These are phyloP conservation scores for Plasmodium vivax DNA, from an alignment of 169 alveolate species.

Conservation along the genomic window DNA sequence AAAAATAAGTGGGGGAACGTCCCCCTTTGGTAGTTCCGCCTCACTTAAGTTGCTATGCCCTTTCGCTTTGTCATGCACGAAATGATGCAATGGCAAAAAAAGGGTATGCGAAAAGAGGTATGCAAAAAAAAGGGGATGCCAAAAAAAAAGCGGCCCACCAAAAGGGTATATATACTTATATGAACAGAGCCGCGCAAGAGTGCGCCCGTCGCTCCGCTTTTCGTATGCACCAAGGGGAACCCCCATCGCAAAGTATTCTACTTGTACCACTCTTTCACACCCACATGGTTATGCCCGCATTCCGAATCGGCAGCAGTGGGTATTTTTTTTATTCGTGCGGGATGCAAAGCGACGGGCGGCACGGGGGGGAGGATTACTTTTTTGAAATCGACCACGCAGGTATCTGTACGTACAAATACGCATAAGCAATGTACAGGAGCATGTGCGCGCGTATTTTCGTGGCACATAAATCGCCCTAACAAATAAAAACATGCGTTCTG, in stretches of 20 bases:
- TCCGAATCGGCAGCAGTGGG: neutral
- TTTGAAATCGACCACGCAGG: neutral
- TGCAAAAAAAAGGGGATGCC: neutral
- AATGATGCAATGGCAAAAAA: neutral
- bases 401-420: neutral
- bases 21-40: neutral
- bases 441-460: neutral
- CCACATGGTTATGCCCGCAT: neutral
- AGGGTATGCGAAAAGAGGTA: neutral
- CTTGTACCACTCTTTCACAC: neutral
- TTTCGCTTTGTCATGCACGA: neutral
- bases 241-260: neutral
- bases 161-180: neutral
- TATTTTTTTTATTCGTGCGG: neutral
- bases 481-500: neutral
- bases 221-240: neutral
- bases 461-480: neutral
- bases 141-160: neutral
- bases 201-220: neutral
- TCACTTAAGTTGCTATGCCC: neutral
- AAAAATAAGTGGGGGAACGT: neutral
- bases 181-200: neutral
- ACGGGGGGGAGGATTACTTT: neutral
- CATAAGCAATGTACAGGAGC: neutral
- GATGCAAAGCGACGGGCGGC: neutral